These are phyloP conservation scores for Pulveroboletus frians DNA, from an alignment of 768 basidiomycete genomes.

Conservation along the genomic window DNA sequence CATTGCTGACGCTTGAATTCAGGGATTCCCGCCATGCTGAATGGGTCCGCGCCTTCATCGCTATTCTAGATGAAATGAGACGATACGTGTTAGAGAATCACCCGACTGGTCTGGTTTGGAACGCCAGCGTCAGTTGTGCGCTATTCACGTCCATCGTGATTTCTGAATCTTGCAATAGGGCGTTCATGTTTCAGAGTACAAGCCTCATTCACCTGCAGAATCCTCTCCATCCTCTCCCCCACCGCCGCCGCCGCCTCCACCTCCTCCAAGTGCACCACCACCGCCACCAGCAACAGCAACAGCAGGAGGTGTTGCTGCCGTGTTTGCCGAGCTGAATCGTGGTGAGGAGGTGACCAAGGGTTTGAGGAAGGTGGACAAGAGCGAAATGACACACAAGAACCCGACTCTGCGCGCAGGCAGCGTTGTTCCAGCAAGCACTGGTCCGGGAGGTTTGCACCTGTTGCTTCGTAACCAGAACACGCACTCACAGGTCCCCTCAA, in stretches of 20 bases:
- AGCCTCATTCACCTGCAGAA: conserved; percentile 30
- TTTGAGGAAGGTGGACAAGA: conserved; percentile 89
- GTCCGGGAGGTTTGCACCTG: conserved; percentile 30
- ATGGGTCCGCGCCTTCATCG: conserved; percentile 75
- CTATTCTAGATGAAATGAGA: conserved; percentile 70
- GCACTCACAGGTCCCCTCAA: conserved; percentile 16
- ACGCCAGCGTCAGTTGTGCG: conserved; percentile 54
- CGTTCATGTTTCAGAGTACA: conserved; percentile 51
- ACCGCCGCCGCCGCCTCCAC: conserved; percentile 53
- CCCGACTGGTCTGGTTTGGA: conserved; percentile 86
- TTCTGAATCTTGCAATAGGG: conserved; percentile 39
- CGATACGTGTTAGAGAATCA: conserved; percentile 84
- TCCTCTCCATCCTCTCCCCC: conserved; percentile 33
- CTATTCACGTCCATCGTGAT: neutral
- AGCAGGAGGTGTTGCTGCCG: conserved; percentile 60
- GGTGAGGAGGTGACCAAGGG: conserved; percentile 89
- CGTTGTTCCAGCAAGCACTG: conserved; percentile 43
- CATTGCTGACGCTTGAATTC: conserved; percentile 6
- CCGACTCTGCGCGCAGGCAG: conserved; percentile 65
- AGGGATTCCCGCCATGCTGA: conserved; percentile 85
- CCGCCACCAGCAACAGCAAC: conserved; percentile 39
- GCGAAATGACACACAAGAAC: conserved; percentile 99
- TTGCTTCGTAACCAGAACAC: conserved; percentile 2
- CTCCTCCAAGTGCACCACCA: conserved; percentile 40
- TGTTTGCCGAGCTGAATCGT: conserved; percentile 87